A percentile compares a stretch with the other conserved stretches of the same genome.
Evolutionary conservation across 192 early-diverging fungal species (phyloP).

Genomic region (Backusella circina): DNA sequence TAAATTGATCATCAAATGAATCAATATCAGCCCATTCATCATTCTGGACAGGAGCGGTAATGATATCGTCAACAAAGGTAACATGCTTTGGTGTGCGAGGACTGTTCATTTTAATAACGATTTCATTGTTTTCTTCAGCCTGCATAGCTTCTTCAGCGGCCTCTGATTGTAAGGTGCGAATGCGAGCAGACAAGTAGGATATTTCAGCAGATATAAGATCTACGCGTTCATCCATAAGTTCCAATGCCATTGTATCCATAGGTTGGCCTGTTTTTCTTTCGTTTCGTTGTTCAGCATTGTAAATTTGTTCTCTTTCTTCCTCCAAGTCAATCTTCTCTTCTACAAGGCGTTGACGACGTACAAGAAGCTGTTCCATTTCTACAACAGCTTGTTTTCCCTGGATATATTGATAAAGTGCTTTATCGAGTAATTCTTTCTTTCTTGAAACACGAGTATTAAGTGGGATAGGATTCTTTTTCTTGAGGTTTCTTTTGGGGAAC

Average conservation of each 20-base stretch:
- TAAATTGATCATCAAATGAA: conserved; percentile 29
- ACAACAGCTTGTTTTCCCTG: conserved; percentile 44
- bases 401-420: conserved; percentile 52
- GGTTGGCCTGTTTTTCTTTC: conserved; percentile 12
- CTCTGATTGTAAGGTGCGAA: conserved; percentile 48
- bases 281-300: conserved; percentile 34
- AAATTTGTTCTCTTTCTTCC: conserved; percentile 44
- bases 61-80: conserved; percentile 34
- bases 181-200: conserved; percentile 50
- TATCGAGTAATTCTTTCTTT: conserved; percentile 54
- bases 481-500: conserved; percentile 16
- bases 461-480: conserved; percentile 24
- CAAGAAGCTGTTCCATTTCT: conserved; percentile 44
- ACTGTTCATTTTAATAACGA: neutral
- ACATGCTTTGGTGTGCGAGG: conserved; percentile 23
- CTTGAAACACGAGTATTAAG: conserved; percentile 33
- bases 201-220: conserved; percentile 56
- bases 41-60: conserved; percentile 1
- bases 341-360: conserved; percentile 42
- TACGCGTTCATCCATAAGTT: conserved; percentile 56
- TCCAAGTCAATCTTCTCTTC: conserved; percentile 48
- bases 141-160: conserved; percentile 34
- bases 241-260: conserved; percentile 27
- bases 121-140: conserved; percentile 7
- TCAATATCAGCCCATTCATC: conserved; percentile 36